Base-by-base conservation (phyloP, 768 basidiomycete species). In the Kwoniella sp. region DNA sequence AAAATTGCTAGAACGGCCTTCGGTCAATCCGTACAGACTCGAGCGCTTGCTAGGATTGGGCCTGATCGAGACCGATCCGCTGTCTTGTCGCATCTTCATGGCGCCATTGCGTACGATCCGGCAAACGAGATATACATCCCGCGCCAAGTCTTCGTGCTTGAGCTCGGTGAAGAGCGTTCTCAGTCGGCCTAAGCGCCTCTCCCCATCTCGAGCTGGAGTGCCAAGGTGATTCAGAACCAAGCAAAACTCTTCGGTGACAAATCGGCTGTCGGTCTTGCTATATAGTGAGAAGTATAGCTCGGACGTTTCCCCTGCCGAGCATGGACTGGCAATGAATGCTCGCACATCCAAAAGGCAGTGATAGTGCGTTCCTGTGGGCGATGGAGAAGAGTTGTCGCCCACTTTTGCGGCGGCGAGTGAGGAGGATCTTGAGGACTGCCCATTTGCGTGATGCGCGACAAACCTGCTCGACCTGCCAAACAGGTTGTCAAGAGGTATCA, bases 231-330 rank as follows among this genome's bases (percentile, higher is more conserved):
- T 92, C 10, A 96, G 80, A 36, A 93, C 77, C 9, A 83, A 84
- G 65, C 86, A 91, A 63, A 86, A 93, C 10, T 98, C 93, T 73
- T 98, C 93, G 0, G 90, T 91, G 34, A 98, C 81, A 71, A 92
- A 96, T 43, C 87, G 85, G 11, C 63, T 63, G 44, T 86, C 87
- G 44, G 81, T 80, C 67, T 87, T 85, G 74, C 85, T 87, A 79
- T 87, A 98, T 6, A 98, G 79, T 10, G 89, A 91, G 77, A 98
- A 95, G 69, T 84, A 89, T 2, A 98, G 82, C 69, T 98, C 93
- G 12, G 86, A 88, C 0, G 87, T 88, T 75, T 98, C 93, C 9
- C 90, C 91, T 0, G 92, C 85, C 0, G 84, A 78, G 73, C 92
- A 96, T 1, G 85, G 86, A 5, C 86, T 86, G 14, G 90, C 93